Evolutionary conservation across 164 flowering plant genomes (phyloP).

Genomic region (Warburgia ugandensis): DNA sequence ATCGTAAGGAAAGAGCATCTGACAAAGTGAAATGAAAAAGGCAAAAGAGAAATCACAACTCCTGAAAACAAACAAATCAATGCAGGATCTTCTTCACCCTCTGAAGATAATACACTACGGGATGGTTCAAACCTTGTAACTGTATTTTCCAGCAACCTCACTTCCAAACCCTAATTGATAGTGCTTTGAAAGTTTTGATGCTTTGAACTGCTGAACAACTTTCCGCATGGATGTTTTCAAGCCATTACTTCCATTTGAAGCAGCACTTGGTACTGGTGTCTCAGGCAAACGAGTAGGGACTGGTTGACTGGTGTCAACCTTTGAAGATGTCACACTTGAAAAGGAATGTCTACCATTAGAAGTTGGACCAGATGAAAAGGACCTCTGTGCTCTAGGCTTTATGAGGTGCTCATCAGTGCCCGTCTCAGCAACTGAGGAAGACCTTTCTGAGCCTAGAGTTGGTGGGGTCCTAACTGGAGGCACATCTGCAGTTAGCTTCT

Average conservation of each 20-base stretch:
- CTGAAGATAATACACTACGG: too few species aligned
- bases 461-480: too few species aligned
- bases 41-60: slow-evolving; percentile 2
- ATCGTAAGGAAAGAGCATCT: slow-evolving; percentile 73
- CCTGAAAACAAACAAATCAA: too few species aligned
- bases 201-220: slow-evolving; percentile 56
- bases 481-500: too few species aligned
- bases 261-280: slow-evolving; percentile 11
- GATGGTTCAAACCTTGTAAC: slow-evolving; percentile 61
- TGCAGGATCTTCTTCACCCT: too few species aligned
- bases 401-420: slow-evolving; percentile 5
- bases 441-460: not conserved
- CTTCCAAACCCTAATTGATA: slow-evolving; percentile 17
- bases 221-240: slow-evolving; percentile 51
- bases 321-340: slow-evolving; percentile 21
- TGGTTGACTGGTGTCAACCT: slow-evolving; percentile 13
- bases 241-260: slow-evolving; percentile 31
- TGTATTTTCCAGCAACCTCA: slow-evolving; percentile 35
- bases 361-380: slow-evolving; percentile 19
- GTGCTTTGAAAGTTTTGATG: slow-evolving; percentile 37
- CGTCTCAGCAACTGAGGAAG: slow-evolving; percentile 2
- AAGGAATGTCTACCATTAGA: slow-evolving; percentile 14
- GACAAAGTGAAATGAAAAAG: slow-evolving; percentile 14
- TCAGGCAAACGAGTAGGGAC: slow-evolving; percentile 14
- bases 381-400: slow-evolving; percentile 16